Evolutionary conservation across 2,329 filamentous ascomycete genomes (phyloP), one percentile per base, ranked within the genome.

Genomic region (Sporothrix schenckii): DNA sequence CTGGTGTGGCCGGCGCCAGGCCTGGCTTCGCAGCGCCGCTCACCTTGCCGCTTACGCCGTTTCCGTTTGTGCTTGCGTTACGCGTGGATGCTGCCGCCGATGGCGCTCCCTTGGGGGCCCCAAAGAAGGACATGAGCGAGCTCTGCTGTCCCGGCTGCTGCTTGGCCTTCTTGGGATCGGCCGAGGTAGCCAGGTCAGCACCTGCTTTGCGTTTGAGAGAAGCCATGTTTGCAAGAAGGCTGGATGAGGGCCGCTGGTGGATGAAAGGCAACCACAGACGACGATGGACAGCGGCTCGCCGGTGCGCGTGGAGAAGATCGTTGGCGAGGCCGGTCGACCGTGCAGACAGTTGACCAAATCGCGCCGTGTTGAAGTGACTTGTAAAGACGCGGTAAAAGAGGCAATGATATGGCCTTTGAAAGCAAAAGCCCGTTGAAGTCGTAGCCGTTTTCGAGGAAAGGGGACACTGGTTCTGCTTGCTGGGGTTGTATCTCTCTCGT

Each of bases 61-160:
- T 27, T 21, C 39, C 39, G 13, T 11, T 24, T 16, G 30, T 61
- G 41, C 16, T 34, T 4, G 21, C 19, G 19, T 11, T 14, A 27
- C 47, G 24, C 16, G 53, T 24, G 34, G 34, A 44, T 27, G 58
- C 3, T 24, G 58, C 14, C 2, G 61, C 7, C 13, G 50, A 19
- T 3, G 68, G 14, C 16, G 44, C 34, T 21, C 53, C 27, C 41
- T 92, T 6, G 93, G 89, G 21, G 87, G 84, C 16, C 88, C 49
- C 87, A 77, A 99, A 98, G 85, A 98, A 98, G 19, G 93, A 92
- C 39, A 90, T 94, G 77, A 99, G 97, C 81, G 86, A 93, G 73
- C 85, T 88, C 85, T 93, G 73, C 85, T 69, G 69, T 5, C 56
- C 39, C 58, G 39, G 58, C 39, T 58, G 21, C 49, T 65, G 88